Percentiles rank a stretch among this genome's conserved stretches.
These are phyloP conservation scores for Sonneratia caseolaris DNA, from an alignment of 345 rosid genomes.

Conservation along the genomic window DNA sequence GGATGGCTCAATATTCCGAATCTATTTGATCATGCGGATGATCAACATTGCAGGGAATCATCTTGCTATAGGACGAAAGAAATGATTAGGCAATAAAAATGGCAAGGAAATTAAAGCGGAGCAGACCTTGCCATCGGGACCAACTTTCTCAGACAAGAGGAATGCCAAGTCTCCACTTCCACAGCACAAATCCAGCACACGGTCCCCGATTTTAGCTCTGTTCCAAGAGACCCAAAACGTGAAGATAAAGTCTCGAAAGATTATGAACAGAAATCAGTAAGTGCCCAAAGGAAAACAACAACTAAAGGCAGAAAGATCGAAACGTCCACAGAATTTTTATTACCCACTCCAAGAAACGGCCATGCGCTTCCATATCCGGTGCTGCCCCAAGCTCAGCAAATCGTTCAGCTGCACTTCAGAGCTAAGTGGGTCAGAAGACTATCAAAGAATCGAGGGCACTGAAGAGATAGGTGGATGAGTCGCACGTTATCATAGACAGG, in stretches of 20 bases:
- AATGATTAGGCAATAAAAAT: not conserved
- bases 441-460: not conserved
- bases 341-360: constrained; percentile 66
- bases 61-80: not conserved
- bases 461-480: not conserved
- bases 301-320: not conserved
- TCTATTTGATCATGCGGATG: not conserved
- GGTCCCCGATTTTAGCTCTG: constrained; percentile 61
- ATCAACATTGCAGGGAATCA: not conserved
- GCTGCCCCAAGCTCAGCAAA: constrained; percentile 75
- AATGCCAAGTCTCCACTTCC: constrained; percentile 88
- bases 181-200: constrained; percentile 78
- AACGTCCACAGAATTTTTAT: not conserved
- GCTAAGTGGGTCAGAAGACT: not conserved
- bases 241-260: not conserved
- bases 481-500: constrained; percentile 64
- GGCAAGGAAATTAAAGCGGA: not conserved
- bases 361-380: constrained; percentile 84
- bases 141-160: constrained; percentile 75
- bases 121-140: constrained; percentile 20
- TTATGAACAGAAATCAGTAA: not conserved
- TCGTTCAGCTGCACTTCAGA: constrained; percentile 49
- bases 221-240: not conserved
- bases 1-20: not conserved
- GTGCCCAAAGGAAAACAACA: not conserved